Evolutionary conservation across 2,329 filamentous ascomycete species (phyloP).

Genomic region (Clonostachys chloroleuca): DNA sequence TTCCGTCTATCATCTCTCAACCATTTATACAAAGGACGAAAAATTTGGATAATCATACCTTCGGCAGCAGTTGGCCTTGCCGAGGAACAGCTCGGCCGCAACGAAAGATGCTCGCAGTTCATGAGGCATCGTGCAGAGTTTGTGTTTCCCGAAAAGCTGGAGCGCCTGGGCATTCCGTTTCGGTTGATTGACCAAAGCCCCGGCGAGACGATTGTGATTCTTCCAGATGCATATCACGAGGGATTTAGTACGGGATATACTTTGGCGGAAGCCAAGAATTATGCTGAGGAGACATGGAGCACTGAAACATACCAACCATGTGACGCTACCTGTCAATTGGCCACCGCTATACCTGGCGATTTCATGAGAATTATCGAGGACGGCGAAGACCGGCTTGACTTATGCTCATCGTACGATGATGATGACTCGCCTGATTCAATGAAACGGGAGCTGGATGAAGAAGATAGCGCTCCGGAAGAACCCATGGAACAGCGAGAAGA

Average conservation of each 20-base stretch:
- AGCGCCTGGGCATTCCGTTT: slow-evolving; percentile 28
- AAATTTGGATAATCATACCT: slow-evolving; percentile 32
- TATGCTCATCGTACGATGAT: slow-evolving; percentile 18
- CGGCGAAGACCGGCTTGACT: slow-evolving; percentile 23
- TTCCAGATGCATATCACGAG: slow-evolving; percentile 32
- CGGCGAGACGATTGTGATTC: slow-evolving; percentile 31
- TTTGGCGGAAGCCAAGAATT: slow-evolving; percentile 32
- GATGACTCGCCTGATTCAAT: too few relatives aligned
- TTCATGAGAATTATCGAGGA: slow-evolving; percentile 21
- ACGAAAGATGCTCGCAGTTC: slow-evolving; percentile 27
- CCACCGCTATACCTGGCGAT: slow-evolving; percentile 27
- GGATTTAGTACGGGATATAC: slow-evolving; percentile 35
- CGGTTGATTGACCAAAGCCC: slow-evolving; percentile 30
- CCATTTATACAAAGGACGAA: slow-evolving; percentile 30
- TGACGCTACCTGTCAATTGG: slow-evolving; percentile 20
- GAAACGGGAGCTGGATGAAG: too few relatives aligned
- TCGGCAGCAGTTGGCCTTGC: slow-evolving; percentile 25
- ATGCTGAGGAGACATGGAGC: slow-evolving; percentile 27
- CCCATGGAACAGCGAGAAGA: too few relatives aligned
- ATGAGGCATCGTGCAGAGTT: slow-evolving; percentile 35
- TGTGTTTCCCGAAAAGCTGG: slow-evolving; percentile 30
- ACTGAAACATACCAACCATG: slow-evolving; percentile 27
- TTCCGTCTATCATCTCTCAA: slow-evolving; percentile 30
- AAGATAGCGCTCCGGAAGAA: too few relatives aligned
- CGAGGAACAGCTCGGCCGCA: slow-evolving; percentile 24